Evolutionary conservation across 1,139 yeast species (phyloP), one percentile per base, ranked within the genome.

Genomic region (Geotrichum cucujoidarum): DNA sequence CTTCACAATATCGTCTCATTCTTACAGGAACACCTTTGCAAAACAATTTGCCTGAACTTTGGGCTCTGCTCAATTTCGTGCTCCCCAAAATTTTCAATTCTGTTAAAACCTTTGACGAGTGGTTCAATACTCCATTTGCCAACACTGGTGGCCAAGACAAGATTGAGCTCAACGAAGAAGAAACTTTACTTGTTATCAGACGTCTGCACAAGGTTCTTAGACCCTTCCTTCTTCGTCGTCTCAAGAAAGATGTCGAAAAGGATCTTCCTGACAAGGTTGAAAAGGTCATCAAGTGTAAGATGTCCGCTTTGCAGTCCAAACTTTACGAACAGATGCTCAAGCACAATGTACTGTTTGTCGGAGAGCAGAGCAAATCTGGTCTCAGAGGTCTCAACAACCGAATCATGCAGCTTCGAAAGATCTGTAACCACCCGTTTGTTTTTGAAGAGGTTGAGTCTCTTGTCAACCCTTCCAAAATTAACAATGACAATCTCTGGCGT

Each of bases 71-170:
- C 56, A 92, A 92, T 67, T 92, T 92, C 61, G 98, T 90, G 33
- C 73, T 92, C 54, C 98, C 98, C n/a, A 89, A 90, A 65, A 88
- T 92, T 67, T 92, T 92, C 77, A 92, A 92, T 65, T 92, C 97
- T 7, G 97, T 90, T 13, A 90, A 92, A 63, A 85, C 97, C 10
- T 92, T 92, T 65, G 97, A 92, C 65, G 98, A 92, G 62, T 92
- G 98, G 98, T 92, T 92, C 67, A 92, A 92, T 65, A 92, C 97
- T 0, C 98, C 98, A 4, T 92, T 92, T 69, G 97, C 97, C 1
- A 92, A 87, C 60, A 86, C 97, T 3, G 98, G 98, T 47, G 78
- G 89, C 17, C 95, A 85, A 64, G 98, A 92, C 60, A 89, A 87
- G 67, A 80, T 92, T 61, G 97, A 87, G 58, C 76, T 92, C 55